A percentile compares a stretch with the other conserved stretches of the same genome.
Conservation (phyloP, 202 grass and related monocot species). For the Digitaria exilis region DNA sequence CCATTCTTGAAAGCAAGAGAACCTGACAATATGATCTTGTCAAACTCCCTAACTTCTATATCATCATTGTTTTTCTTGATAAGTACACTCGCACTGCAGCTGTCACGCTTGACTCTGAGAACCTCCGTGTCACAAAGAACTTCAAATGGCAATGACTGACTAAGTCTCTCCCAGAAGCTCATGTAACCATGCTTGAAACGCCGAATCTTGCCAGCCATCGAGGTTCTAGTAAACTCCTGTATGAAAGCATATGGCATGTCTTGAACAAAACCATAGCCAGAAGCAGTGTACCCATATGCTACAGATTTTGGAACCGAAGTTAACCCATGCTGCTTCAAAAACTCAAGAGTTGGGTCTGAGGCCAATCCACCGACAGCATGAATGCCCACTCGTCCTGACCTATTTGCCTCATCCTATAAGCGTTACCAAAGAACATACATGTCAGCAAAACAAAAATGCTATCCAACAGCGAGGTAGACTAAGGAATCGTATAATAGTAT, state of each 20-base stretch:
- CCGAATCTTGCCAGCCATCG: slow-evolving; percentile 80
- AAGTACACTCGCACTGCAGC: slow-evolving; percentile 33
- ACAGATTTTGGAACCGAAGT: slow-evolving; percentile 79
- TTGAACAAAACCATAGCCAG: slow-evolving; percentile 81
- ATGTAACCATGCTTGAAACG: slow-evolving; percentile 74
- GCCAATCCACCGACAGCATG: slow-evolving; percentile 62
- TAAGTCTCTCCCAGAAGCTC: slow-evolving; percentile 74
- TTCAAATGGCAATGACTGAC: slow-evolving; percentile 64
- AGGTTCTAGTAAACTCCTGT: slow-evolving; percentile 82
- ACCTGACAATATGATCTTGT: slow-evolving; percentile 76
- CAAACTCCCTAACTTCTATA: slow-evolving; percentile 51
- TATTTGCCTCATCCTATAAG: slow-evolving; percentile 65
- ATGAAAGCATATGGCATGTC: slow-evolving; percentile 90
- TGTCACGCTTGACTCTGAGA: slow-evolving; percentile 53
- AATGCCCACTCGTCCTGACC: slow-evolving; percentile 54
- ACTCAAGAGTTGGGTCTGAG: slow-evolving; percentile 59
- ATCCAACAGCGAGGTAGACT: neutral
- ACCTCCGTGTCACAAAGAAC: slow-evolving; percentile 57
- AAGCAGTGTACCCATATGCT: slow-evolving; percentile 77
- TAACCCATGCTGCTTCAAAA: slow-evolving; percentile 59
- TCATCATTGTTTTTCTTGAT: slow-evolving; percentile 50
- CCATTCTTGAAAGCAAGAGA: slow-evolving; percentile 61
- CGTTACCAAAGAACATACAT: slow-evolving; percentile 27
- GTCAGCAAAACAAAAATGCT: neutral
- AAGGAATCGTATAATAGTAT: neutral